Conservation (phyloP, 371 early-diverging fungal genomes). For the Coemansia sp. region DNA sequence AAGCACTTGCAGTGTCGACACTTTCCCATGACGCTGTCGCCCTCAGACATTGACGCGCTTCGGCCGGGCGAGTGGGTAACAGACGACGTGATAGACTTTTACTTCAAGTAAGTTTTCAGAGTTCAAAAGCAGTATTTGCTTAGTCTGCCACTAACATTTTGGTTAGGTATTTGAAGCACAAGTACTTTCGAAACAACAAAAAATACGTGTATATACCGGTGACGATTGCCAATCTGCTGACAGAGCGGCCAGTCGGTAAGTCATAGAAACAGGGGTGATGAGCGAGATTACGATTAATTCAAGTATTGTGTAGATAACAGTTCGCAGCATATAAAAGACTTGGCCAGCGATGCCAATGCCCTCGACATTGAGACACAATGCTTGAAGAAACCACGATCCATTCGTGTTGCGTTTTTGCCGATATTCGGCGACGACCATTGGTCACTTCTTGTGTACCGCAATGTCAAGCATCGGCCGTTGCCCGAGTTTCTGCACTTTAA, state of each 20-base stretch:
- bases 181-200: conserved; percentile 38
- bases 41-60: conserved; percentile 38
- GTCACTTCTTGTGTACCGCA: conserved; percentile 45
- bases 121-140: too few species aligned
- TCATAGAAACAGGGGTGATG: background rate
- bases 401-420: conserved; percentile 42
- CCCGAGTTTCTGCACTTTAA: conserved; percentile 51
- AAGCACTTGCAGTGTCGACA: conserved; percentile 14
- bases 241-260: conserved; percentile 30
- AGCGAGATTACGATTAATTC: background rate
- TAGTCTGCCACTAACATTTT: too few species aligned
- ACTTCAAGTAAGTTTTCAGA: conserved; percentile 28
- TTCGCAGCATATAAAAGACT: conserved; percentile 21
- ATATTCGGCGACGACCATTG: conserved; percentile 51
- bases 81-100: conserved; percentile 49
- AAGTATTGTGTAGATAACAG: conserved; percentile 14
- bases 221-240: conserved; percentile 37
- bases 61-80: conserved; percentile 47
- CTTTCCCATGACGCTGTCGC: conserved; percentile 45
- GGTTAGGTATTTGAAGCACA: conserved; percentile 30
- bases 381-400: conserved; percentile 23
- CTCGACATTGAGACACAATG: conserved; percentile 39
- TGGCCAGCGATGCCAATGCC: conserved; percentile 41
- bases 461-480: conserved; percentile 13
- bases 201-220: conserved; percentile 48